Evolutionary conservation across 768 basidiomycete species (phyloP).

Genomic region (Russula foetens): DNA sequence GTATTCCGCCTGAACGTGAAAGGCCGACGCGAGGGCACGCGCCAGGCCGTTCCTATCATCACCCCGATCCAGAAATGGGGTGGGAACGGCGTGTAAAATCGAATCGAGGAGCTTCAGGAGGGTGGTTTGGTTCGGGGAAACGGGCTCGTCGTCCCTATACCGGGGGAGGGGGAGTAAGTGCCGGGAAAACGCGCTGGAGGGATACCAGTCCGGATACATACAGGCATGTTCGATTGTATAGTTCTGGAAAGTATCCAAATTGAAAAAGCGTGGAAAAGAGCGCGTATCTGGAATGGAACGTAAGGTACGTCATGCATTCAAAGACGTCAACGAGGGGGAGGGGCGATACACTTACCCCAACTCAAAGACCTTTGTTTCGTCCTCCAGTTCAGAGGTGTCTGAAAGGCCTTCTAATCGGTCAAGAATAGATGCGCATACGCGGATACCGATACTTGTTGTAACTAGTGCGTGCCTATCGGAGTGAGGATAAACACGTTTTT

Average conservation of each 20-base stretch:
- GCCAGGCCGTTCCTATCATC: neutral
- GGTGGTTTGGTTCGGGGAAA: constrained; percentile 82
- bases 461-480: constrained; percentile 42
- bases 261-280: constrained; percentile 16
- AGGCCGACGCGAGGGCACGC: constrained; percentile 1
- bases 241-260: constrained; percentile 16
- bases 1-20: constrained; percentile 1
- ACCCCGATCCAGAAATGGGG: neutral
- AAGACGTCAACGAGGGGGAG: constrained; percentile 5
- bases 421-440: constrained; percentile 59
- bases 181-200: neutral
- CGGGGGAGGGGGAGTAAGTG: neutral
- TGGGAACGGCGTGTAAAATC: constrained; percentile 49
- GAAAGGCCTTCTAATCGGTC: constrained; percentile 65
- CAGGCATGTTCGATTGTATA: constrained; percentile 15
- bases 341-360: constrained; percentile 43
- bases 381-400: constrained; percentile 57
- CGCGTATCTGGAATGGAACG: constrained; percentile 16
- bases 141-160: constrained; percentile 56
- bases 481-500: neutral
- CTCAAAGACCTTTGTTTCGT: constrained; percentile 64
- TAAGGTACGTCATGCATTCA: constrained; percentile 1
- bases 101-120: constrained; percentile 84
- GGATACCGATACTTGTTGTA: constrained; percentile 46
- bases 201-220: constrained; percentile 2